Base-by-base conservation (phyloP, 345 rosid species). In the Eucalyptus coolabah region DNA sequence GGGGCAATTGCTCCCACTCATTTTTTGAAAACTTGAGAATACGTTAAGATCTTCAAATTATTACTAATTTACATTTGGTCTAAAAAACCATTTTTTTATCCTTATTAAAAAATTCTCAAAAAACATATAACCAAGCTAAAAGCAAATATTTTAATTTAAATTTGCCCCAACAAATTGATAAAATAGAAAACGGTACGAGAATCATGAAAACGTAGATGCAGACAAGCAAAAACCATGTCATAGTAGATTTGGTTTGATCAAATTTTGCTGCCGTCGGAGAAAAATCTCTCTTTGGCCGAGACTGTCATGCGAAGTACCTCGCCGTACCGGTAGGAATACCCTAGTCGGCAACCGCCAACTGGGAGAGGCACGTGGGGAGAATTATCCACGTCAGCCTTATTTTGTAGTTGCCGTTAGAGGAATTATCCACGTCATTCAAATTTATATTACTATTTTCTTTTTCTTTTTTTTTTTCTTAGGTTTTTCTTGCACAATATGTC, bases 391-490 rank as follows among this genome's bases (percentile, higher is more conserved):
- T 37, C 82, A 72, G 26, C 82, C 40, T 19, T 1, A 37, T 72
- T 18, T 19, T 72, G 2, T 23, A 0, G 82, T 37, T 37, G 45
- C 82, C 82, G 0, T 6, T 72, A 6, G 13, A 12, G 82, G 1
- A 72, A 72, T 3, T 37, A 42, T 37, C 45, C 45, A 37, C 13
- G 28, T 5, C 23, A 37, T 37, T 72, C 28, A 37, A 72, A 24
- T 72, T 72, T 72, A 37, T 2, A 53, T 53, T 53, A 0, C 26
- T 4, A 21, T 1, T 53, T 53, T 53, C 5, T 53, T 19, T 53
- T 0, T 21, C 0, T 2, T 0, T 50, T 19, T 9, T 45, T 1
- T 21, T 0, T 51, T 18, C 6, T 17, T 1, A 72, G 45, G 42
- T 69, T 69, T 9, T 37, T 5, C 44, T 2, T 1, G 23, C 82